phyloP scores from a whole-genome alignment of 805 yeast genomes.

The Pichia paraexigua region DNA sequence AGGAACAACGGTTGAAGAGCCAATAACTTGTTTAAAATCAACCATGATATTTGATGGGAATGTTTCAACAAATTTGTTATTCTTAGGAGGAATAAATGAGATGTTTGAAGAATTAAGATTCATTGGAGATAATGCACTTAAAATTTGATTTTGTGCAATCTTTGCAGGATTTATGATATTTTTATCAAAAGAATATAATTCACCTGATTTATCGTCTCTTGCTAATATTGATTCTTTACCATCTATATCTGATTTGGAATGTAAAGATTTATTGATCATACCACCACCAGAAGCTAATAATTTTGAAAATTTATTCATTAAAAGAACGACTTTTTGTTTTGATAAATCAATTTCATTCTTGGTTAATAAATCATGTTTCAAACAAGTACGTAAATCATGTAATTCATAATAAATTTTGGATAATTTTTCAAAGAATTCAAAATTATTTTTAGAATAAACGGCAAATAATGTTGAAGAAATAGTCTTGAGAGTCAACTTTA shows the following conservation, averaged over 20 bases:
- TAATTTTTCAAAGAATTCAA: constrained; percentile 51
- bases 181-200: constrained; percentile 31
- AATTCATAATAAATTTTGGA: constrained; percentile 45
- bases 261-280: constrained; percentile 23
- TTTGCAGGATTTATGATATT: constrained; percentile 39
- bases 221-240: constrained; percentile 65
- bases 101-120: constrained; percentile 35
- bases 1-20: constrained; percentile 52
- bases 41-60: constrained; percentile 64
- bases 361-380: constrained; percentile 45
- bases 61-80: constrained; percentile 39
- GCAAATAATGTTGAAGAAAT: constrained; percentile 60
- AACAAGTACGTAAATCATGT: constrained; percentile 49
- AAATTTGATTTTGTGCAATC: constrained; percentile 59
- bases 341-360: constrained; percentile 42
- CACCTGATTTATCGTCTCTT: constrained; percentile 54
- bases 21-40: constrained; percentile 63
- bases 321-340: constrained; percentile 41
- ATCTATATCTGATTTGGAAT: constrained; percentile 20
- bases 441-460: constrained; percentile 64
- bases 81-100: constrained; percentile 36
- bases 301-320: constrained; percentile 54
- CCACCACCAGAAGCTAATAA: constrained; percentile 40
- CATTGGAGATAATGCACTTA: constrained; percentile 64
- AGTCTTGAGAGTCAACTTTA: constrained; percentile 47